Evolutionary conservation across 345 rosid species (phyloP), one percentile per base, ranked within the genome.

Genomic region (Xanthoceras sorbifolium): DNA sequence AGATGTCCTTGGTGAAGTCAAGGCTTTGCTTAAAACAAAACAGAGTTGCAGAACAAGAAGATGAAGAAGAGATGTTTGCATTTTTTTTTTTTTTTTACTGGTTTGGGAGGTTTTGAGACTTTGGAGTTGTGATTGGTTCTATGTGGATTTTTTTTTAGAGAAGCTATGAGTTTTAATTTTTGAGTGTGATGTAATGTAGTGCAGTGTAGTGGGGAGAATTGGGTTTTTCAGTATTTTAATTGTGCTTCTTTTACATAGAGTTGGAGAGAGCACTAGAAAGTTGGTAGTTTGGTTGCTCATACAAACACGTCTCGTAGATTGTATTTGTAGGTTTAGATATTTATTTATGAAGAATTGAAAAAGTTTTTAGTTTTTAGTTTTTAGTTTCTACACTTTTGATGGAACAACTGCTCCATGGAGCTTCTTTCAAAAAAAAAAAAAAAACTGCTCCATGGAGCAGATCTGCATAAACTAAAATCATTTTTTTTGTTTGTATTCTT

Each of bases 1-100:
- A 79, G 15, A 92, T 76, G 77, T 92, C 94, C 54, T 84, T 23
- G 73, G 82, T 11, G 80, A 80, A 25, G 90, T 89, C 10, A 89
- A 69, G 20, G 88, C 79, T 29, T 68, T 77, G 48, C 79, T 9
- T 32, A 25, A 25, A 64, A 63, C 73, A 6, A 26, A 9, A 22
- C 62, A 57, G 59, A 54, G 3, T 22, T 26, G 59, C 1, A 78
- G 66, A 50, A 15, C 63, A 18, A 65, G 69, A 8, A 69, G 63
- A n/a, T 34, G 31, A 63, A 66, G 57, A 7, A 36, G 54, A 31
- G 10, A 31, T 20, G 22, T 23, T 17, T 50, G 17, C 71, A 75
- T 75, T n/a, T 50, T 61, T 62, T 6, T 59, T 6, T 20, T n/a
- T n/a, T 22, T 23, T 72, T 36, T 23, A 28, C 6, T 11, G 55